Conservation (phyloP, 768 basidiomycete genomes). For the Russula foetens region DNA sequence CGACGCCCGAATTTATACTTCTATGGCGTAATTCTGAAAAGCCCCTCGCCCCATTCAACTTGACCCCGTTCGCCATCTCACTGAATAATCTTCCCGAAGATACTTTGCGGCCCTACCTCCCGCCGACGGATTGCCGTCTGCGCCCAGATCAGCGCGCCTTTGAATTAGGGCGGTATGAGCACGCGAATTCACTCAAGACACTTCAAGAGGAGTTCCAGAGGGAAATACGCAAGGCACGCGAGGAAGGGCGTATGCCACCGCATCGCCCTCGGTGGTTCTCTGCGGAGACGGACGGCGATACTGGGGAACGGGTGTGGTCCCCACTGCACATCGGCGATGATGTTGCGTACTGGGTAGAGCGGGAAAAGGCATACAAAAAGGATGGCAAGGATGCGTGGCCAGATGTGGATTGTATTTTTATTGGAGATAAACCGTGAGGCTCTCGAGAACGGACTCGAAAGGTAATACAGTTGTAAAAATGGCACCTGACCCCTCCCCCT, state of each 20-base stretch:
- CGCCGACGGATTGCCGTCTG: conserved; percentile 87
- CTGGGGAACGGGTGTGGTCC: conserved; percentile 82
- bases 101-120: conserved; percentile 60
- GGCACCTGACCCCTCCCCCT: conserved; percentile 19
- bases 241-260: conserved; percentile 59
- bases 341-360: conserved; percentile 80
- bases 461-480: conserved; percentile 34
- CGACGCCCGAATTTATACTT: conserved; percentile 68
- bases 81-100: conserved; percentile 80
- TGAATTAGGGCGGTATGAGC: conserved; percentile 79
- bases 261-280: conserved; percentile 87
- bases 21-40: conserved; percentile 94
- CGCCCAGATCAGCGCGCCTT: conserved; percentile 94
- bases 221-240: conserved; percentile 59
- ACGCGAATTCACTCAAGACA: conserved; percentile 72
- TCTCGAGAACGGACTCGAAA: conserved; percentile 32
- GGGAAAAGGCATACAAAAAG: conserved; percentile 52
- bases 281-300: conserved; percentile 77
- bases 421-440: conserved; percentile 42
- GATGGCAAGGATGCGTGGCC: conserved; percentile 43
- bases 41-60: conserved; percentile 77
- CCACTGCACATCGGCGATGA: conserved; percentile 45
- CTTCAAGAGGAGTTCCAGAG: conserved; percentile 79
- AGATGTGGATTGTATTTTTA: conserved; percentile 75
- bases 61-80: conserved; percentile 90